Percentiles rank a stretch among this genome's conserved stretches.
phyloP scores from a whole-genome alignment of 495 filamentous ascomycete species.

The Podospora pseudocomata region DNA sequence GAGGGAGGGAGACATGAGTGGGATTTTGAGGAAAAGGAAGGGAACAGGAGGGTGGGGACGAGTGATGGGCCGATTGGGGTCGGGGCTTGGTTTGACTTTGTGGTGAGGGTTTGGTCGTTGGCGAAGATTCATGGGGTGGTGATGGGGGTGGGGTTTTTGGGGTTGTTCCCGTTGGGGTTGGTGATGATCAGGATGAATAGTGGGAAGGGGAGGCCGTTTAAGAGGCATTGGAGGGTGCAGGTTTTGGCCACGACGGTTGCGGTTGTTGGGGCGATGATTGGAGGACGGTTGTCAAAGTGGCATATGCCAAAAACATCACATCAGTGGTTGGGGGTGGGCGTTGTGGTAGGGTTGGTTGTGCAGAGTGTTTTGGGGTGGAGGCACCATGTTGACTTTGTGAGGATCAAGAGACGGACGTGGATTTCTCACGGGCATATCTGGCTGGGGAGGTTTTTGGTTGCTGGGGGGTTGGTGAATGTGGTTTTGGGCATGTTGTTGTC shows the following conservation, averaged over 20 bases:
- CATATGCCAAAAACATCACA: constrained; percentile 21
- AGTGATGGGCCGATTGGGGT: constrained; percentile 15
- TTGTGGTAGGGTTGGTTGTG: constrained; percentile 13
- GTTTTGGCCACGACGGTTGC: constrained; percentile 14
- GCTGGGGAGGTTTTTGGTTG: constrained; percentile 24
- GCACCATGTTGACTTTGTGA: constrained; percentile 30
- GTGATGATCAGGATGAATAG: constrained; percentile 17
- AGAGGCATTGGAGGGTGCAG: constrained; percentile 30
- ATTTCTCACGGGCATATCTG: constrained; percentile 28
- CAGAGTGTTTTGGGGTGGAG: constrained; percentile 33
- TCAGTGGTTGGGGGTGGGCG: constrained; percentile 22
- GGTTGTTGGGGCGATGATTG: constrained; percentile 21
- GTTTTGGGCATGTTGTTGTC: constrained; percentile 24
- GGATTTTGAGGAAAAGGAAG: neutral
- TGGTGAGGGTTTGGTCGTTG: constrained; percentile 15
- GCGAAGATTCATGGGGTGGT: constrained; percentile 21
- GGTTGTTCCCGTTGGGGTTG: constrained; percentile 24
- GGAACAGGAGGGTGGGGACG: constrained; percentile 12
- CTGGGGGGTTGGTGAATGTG: constrained; percentile 28
- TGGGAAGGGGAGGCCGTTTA: constrained; percentile 18
- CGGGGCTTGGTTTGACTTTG: constrained; percentile 8
- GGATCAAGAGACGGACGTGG: constrained; percentile 26
- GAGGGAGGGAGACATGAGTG: neutral
- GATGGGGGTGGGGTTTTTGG: constrained; percentile 24
- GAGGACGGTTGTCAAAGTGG: constrained; percentile 15